Percentiles rank a stretch among this genome's conserved stretches.
Evolutionary conservation across 345 rosid species (phyloP).

Genomic region (Hirschfeldia incana): DNA sequence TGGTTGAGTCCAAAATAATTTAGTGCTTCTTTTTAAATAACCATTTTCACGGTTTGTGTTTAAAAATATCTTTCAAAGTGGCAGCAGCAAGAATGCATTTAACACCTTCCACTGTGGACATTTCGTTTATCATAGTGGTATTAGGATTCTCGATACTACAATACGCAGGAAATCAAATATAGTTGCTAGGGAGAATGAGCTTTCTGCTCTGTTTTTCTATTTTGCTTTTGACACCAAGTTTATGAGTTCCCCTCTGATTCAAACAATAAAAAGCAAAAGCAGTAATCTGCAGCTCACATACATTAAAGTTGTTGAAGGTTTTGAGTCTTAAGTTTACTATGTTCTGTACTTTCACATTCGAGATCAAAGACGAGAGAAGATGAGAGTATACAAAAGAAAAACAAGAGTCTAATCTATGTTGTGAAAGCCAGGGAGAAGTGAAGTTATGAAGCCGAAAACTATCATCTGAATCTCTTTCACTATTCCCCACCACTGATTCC

Average conservation of each 20-base stretch:
- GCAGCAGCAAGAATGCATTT: no score
- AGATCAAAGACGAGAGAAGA: slow-evolving; percentile 13
- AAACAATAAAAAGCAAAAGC: background rate
- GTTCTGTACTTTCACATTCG: slow-evolving; percentile 9
- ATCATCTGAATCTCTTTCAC: slow-evolving; percentile 97
- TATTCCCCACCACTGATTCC: slow-evolving; percentile 93
- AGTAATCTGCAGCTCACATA: slow-evolving; percentile 2
- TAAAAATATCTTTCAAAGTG: no score
- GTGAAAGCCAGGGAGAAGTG: slow-evolving; percentile 96
- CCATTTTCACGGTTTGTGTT: no score
- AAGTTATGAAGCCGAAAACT: slow-evolving; percentile 91
- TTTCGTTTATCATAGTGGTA: no score
- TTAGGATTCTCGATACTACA: no score
- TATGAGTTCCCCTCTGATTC: background rate
- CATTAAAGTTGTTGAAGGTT: slow-evolving; percentile 13
- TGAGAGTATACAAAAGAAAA: background rate
- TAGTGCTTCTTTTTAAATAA: no score
- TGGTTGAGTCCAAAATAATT: no score
- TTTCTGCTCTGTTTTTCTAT: no score
- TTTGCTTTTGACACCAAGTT: background rate
- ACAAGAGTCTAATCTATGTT: slow-evolving; percentile 65
- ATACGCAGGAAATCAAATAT: no score
- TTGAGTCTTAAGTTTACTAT: background rate
- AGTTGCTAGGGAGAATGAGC: no score
- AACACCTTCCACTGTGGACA: no score